These are phyloP conservation scores for Rusavskia elegans DNA, from an alignment of 495 filamentous ascomycete genomes.

Conservation along the genomic window DNA sequence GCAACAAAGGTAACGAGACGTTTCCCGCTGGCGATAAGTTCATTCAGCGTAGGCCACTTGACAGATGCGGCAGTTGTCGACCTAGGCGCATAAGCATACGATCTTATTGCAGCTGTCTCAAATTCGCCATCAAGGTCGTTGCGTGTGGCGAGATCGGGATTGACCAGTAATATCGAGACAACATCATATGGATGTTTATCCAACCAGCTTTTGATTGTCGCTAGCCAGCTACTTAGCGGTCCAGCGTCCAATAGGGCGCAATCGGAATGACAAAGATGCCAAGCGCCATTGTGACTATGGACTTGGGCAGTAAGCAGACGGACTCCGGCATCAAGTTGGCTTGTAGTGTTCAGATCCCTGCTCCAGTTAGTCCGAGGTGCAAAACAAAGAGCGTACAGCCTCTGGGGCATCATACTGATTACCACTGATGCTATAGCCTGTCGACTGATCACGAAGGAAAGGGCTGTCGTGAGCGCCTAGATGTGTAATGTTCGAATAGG, in stretches of 20 bases:
- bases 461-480: constrained; percentile 50
- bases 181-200: constrained; percentile 55
- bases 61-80: constrained; percentile 24
- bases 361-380: background rate
- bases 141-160: constrained; percentile 43
- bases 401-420: constrained; percentile 35
- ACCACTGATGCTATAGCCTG: constrained; percentile 37
- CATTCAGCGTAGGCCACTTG: constrained; percentile 53
- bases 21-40: constrained; percentile 45
- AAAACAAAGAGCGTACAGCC: background rate
- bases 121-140: constrained; percentile 41
- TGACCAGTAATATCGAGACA: constrained; percentile 61
- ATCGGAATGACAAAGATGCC: constrained; percentile 49
- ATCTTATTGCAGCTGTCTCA: constrained; percentile 36
- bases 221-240: constrained; percentile 42
- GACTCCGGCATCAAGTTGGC: constrained; percentile 52
- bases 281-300: constrained; percentile 39
- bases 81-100: constrained; percentile 43
- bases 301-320: constrained; percentile 59
- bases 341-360: constrained; percentile 52
- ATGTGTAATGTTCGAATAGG: constrained; percentile 46
- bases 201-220: constrained; percentile 48
- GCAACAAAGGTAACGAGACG: constrained; percentile 54
- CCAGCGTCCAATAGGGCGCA: constrained; percentile 54
- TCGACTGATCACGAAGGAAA: constrained; percentile 36